Conservation (phyloP, 2,329 filamentous ascomycete species). For the Aaosphaeria pasadenensis region DNA sequence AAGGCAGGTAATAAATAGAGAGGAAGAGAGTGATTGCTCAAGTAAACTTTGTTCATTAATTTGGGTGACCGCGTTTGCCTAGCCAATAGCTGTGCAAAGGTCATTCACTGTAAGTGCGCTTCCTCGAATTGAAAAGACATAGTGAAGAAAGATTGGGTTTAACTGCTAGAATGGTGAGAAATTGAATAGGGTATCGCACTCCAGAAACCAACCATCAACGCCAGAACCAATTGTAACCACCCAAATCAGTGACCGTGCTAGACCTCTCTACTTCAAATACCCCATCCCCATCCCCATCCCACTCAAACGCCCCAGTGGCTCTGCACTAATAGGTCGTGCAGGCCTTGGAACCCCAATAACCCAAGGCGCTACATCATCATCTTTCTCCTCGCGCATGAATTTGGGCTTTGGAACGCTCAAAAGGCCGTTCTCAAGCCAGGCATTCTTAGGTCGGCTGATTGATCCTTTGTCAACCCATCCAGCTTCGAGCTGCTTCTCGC, state of each 20-base stretch:
- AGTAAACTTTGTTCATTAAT: too few relatives aligned
- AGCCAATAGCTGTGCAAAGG: too few relatives aligned
- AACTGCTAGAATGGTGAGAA: too few relatives aligned
- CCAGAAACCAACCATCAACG: too few relatives aligned
- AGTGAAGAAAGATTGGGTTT: too few relatives aligned
- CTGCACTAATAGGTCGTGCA: slow-evolving; percentile 16
- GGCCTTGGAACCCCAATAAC: slow-evolving; percentile 16
- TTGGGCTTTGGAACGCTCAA: slow-evolving; percentile 16
- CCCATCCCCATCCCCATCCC: slow-evolving; percentile 24
- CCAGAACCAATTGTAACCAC: too few relatives aligned
- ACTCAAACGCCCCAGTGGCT: slow-evolving; percentile 22
- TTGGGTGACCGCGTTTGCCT: too few relatives aligned
- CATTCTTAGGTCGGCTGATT: slow-evolving; percentile 12
- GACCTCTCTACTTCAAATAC: slow-evolving; percentile 11
- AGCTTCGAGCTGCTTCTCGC: slow-evolving; percentile 7
- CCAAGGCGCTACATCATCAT: slow-evolving; percentile 6
- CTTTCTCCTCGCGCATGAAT: slow-evolving; percentile 10
- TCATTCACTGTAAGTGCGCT: too few relatives aligned
- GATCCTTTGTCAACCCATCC: slow-evolving; percentile 12
- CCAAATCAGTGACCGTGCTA: background rate
- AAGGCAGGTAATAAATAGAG: too few relatives aligned
- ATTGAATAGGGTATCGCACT: too few relatives aligned
- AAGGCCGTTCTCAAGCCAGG: slow-evolving; percentile 12
- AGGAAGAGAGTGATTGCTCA: too few relatives aligned
- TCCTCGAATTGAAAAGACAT: too few relatives aligned